Conservation (phyloP, 805 yeast species). For the Starmerella apis region DNA sequence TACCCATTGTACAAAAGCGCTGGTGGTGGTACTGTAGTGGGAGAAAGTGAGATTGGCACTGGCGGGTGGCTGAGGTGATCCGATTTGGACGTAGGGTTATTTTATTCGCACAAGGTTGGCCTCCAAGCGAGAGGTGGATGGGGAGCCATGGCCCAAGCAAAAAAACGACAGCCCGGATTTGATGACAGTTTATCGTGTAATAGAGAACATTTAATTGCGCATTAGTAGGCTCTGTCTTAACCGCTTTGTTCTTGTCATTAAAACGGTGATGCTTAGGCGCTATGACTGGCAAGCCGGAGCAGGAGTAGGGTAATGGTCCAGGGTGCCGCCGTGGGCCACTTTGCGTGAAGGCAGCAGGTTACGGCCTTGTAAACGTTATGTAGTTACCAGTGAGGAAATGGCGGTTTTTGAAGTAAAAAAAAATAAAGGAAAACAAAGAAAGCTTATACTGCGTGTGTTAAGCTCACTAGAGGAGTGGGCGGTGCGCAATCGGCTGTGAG, state of each 20-base stretch:
- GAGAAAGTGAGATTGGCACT: not conserved
- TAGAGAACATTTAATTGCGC: too few species aligned
- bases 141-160: not conserved
- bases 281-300: slow-evolving; percentile 1
- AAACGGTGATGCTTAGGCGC: too few species aligned
- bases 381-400: too few species aligned
- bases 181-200: too few species aligned
- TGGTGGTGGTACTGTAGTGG: slow-evolving; percentile 5
- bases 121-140: not conserved
- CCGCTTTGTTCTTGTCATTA: too few species aligned
- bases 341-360: not conserved
- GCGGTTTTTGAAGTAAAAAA: too few species aligned
- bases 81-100: not conserved
- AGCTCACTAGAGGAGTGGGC: too few species aligned
- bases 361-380: not conserved
- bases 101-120: not conserved
- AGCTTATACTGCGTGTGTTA: too few species aligned
- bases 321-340: slow-evolving; percentile 1
- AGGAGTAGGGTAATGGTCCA: slow-evolving; percentile 1
- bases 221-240: too few species aligned
- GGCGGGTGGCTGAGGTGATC: slow-evolving; percentile 7
- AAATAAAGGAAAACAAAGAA: too few species aligned
- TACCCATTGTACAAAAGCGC: slow-evolving; percentile 45
- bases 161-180: not conserved
- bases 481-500: too few species aligned